Percentiles rank a stretch among this genome's conserved stretches.
phyloP scores from a whole-genome alignment of 1,284 basidiomycete genomes.

The Moesziomyces sp. region DNA sequence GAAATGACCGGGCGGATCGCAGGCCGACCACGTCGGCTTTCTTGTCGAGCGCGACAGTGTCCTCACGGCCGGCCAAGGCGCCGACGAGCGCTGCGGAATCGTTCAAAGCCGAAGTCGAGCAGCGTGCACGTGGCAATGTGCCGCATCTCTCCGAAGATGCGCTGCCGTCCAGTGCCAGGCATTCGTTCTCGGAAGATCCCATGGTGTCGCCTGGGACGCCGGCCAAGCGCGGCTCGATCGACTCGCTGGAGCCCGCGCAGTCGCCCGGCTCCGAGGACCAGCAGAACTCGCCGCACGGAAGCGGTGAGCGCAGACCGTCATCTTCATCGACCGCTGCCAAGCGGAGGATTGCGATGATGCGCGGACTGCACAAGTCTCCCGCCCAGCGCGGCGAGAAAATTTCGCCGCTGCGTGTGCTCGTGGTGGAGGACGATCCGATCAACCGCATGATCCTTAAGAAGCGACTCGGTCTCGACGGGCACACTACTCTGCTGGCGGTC shows the following conservation, averaged over 20 bases:
- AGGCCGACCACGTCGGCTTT: slow-evolving; percentile 18
- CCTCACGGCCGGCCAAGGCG: slow-evolving; percentile 10
- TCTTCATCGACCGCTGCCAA: slow-evolving; percentile 28
- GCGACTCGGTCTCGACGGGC: slow-evolving; percentile 77
- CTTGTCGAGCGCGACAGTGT: slow-evolving; percentile 14
- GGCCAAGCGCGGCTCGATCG: slow-evolving; percentile 3
- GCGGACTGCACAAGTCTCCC: slow-evolving; percentile 32
- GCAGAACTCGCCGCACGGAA: slow-evolving; percentile 1
- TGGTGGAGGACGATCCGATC: slow-evolving; percentile 75
- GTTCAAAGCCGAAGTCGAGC: slow-evolving; percentile 42
- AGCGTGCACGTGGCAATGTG: slow-evolving; percentile 24
- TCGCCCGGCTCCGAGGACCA: slow-evolving; percentile 24
- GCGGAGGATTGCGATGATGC: slow-evolving; percentile 39
- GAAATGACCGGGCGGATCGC: slow-evolving; percentile 29
- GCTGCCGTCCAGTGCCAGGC: slow-evolving; percentile 13
- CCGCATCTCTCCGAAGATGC: slow-evolving; percentile 16
- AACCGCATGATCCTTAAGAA: slow-evolving; percentile 80
- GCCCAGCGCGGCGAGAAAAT: slow-evolving; percentile 24
- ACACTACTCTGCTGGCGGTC: slow-evolving; percentile 76
- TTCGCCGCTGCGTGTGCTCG: slow-evolving; percentile 53
- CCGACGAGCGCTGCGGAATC: slow-evolving; percentile 30
- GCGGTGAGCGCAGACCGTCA: slow-evolving; percentile 27
- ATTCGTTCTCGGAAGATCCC: neutral
- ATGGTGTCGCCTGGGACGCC: slow-evolving; percentile 8
- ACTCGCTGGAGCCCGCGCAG: slow-evolving; percentile 1